Percentiles rank a stretch among this genome's conserved stretches.
These are phyloP conservation scores for Bonia amplexicaulis DNA, from an alignment of 176 grass and related monocot genomes.

Conservation along the genomic window DNA sequence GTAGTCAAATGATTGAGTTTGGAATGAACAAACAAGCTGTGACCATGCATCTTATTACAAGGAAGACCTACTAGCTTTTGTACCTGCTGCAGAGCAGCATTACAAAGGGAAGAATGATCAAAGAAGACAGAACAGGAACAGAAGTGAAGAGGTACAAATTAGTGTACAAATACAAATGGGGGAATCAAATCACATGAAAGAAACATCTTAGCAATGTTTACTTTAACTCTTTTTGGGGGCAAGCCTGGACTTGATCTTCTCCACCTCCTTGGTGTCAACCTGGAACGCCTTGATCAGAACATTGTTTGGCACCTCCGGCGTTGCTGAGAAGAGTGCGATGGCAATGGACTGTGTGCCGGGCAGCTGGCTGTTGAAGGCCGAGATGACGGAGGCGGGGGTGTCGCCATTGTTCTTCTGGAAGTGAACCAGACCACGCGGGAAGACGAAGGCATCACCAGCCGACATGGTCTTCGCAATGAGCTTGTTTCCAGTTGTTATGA, in stretches of 20 bases:
- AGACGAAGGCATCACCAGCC: conserved; percentile 31
- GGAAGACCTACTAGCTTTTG: neutral
- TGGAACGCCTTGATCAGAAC: conserved; percentile 33
- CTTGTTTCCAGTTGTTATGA: conserved; percentile 31
- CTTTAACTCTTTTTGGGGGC: conserved; percentile 33
- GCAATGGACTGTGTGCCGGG: conserved; percentile 36
- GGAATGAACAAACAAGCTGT: conserved; percentile 14
- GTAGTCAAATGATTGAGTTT: neutral
- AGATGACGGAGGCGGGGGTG: conserved; percentile 20
- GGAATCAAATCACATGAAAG: neutral
- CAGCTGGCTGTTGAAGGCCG: conserved; percentile 39
- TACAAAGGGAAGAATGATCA: neutral
- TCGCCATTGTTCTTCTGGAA: conserved; percentile 37
- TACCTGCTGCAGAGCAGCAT: conserved; percentile 18
- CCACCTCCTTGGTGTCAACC: conserved; percentile 35
- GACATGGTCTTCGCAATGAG: neutral
- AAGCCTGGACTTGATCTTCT: conserved; percentile 39
- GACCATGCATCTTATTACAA: conserved; percentile 6
- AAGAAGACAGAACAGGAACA: neutral
- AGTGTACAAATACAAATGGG: neutral
- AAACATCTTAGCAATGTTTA: neutral
- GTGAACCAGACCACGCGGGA: conserved; percentile 17
- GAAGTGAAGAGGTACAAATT: neutral
- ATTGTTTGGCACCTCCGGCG: conserved; percentile 16
- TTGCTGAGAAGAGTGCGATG: conserved; percentile 15